phyloP scores from a whole-genome alignment of 1,284 basidiomycete genomes.

The Pholiota adiposa region DNA sequence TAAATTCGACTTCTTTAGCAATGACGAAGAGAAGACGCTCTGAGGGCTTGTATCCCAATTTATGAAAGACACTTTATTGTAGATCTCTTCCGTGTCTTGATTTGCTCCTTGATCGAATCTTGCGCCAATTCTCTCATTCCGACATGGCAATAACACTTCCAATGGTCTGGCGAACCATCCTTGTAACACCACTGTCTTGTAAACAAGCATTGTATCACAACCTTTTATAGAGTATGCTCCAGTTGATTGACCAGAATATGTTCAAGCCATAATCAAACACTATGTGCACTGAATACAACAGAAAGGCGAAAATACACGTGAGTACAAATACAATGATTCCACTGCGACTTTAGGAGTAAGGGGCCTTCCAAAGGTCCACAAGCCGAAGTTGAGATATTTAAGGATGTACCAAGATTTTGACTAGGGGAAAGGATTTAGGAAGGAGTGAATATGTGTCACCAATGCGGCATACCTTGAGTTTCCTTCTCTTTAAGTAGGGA shows the following conservation, averaged over 20 bases:
- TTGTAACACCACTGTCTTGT: background rate
- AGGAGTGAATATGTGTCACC: no score
- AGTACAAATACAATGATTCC: no score
- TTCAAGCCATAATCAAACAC: background rate
- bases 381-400: background rate
- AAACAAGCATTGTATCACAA: background rate
- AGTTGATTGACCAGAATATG: no score
- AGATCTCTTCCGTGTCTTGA: background rate
- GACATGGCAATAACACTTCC: background rate
- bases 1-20: constrained; percentile 19
- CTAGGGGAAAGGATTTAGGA: no score
- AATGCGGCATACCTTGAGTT: constrained; percentile 32
- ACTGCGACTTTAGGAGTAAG: no score
- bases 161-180: background rate
- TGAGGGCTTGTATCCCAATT: constrained; percentile 30
- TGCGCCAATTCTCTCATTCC: background rate
- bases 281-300: background rate
- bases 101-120: background rate
- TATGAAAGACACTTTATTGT: constrained; percentile 20
- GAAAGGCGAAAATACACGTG: no score
- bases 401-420: constrained; percentile 26
- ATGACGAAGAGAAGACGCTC: constrained; percentile 38
- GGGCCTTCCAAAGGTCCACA: no score
- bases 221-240: background rate
- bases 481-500: constrained; percentile 32